Conservation (phyloP, 2,329 filamentous ascomycete species). For the Penicillium sp. region DNA sequence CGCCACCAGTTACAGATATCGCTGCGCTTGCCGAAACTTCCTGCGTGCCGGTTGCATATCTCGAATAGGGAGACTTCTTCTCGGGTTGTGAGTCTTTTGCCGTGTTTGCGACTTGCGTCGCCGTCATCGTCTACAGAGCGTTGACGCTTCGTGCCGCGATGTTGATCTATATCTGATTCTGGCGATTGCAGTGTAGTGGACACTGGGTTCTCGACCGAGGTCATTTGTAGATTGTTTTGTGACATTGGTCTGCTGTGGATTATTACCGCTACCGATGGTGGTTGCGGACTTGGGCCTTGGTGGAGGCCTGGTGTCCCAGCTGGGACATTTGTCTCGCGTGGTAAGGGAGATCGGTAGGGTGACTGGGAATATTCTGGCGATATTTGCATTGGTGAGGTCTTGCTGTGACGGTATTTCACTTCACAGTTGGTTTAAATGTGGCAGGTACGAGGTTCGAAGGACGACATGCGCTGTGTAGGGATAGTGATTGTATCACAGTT, state of each 20-base stretch:
- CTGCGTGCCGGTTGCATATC: conserved; percentile 41
- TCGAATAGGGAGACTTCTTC: conserved; percentile 44
- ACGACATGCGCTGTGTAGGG: neutral
- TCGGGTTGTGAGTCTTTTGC: conserved; percentile 41
- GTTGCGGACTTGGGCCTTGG: neutral
- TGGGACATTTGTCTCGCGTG: neutral
- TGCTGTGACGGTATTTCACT: neutral
- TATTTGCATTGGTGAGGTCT: neutral
- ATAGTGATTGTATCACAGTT: neutral
- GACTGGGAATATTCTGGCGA: neutral
- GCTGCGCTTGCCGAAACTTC: conserved; percentile 41
- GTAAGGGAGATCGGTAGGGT: neutral
- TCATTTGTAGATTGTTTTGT: neutral
- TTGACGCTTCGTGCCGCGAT: conserved; percentile 12
- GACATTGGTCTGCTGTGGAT: neutral
- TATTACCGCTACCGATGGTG: neutral
- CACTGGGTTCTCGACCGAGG: neutral
- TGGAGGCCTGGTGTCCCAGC: neutral
- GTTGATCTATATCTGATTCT: neutral
- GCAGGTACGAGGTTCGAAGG: neutral
- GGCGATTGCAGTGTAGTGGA: neutral
- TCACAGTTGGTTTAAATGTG: neutral
- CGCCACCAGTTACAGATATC: conserved; percentile 47
- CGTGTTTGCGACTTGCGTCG: conserved; percentile 31
- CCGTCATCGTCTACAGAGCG: conserved; percentile 13